Conservation (phyloP, 257 asterid genomes). For the Solanum habrochaites region DNA sequence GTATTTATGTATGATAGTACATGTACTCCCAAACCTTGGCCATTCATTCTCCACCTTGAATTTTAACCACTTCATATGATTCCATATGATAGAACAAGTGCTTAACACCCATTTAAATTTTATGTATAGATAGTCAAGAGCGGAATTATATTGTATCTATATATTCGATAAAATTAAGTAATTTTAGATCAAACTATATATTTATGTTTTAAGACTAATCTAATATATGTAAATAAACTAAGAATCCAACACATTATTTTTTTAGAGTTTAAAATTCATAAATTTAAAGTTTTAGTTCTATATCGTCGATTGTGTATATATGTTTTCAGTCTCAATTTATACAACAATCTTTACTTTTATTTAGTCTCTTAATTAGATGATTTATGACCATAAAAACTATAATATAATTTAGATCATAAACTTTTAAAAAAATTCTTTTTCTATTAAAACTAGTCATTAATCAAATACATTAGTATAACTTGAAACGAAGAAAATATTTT, state of each 20-base stretch:
- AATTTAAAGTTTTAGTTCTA: background rate
- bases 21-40: background rate
- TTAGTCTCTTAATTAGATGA: background rate
- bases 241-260: background rate
- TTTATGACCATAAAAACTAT: too few species aligned
- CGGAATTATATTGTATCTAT: accelerated
- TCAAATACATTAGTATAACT: background rate
- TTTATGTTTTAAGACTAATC: too few species aligned
- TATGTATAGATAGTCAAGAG: background rate
- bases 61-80: background rate
- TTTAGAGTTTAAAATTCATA: too few species aligned
- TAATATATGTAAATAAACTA: too few species aligned
- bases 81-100: background rate
- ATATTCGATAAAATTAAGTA: background rate
- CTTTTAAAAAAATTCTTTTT: too few species aligned
- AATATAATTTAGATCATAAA: too few species aligned
- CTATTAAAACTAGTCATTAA: too few species aligned
- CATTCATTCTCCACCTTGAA: background rate
- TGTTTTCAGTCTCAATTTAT: background rate
- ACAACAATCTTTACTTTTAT: too few species aligned
- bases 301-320: too few species aligned
- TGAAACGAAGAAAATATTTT: too few species aligned
- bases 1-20: background rate
- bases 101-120: background rate
- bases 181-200: too few species aligned